Percentiles rank a stretch among this genome's conserved stretches.
These are phyloP conservation scores for Jamesozyma gamospora DNA, from an alignment of 805 yeast species.

Conservation along the genomic window DNA sequence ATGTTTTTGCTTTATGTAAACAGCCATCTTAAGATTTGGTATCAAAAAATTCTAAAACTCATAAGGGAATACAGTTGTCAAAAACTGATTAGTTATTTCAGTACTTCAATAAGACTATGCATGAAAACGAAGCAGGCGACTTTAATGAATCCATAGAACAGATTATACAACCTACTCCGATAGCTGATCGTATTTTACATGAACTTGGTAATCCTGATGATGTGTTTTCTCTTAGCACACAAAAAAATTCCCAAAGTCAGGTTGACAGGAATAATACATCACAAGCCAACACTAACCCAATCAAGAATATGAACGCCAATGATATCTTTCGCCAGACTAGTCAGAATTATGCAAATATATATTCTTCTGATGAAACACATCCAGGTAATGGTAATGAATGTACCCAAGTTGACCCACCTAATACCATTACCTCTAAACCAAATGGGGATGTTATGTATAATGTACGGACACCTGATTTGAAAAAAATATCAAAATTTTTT, in stretches of 20 bases:
- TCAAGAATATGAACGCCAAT: conserved; percentile 3
- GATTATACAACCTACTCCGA: conserved; percentile 4
- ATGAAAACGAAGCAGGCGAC: neutral
- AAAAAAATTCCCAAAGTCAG: neutral
- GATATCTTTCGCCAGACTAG: conserved; percentile 1
- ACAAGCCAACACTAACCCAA: conserved; percentile 2
- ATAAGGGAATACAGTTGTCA: no score
- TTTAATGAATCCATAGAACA: conserved; percentile 5
- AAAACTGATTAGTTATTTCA: no score
- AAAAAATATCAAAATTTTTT: conserved; percentile 19
- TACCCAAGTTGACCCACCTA: neutral
- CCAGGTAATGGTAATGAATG: neutral
- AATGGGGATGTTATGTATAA: conserved; percentile 5
- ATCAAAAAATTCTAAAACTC: no score
- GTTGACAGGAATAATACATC: neutral
- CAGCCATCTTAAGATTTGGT: no score
- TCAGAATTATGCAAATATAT: neutral
- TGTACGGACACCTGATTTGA: conserved; percentile 22
- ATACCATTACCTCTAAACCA: neutral
- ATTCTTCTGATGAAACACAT: neutral
- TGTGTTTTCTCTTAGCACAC: neutral
- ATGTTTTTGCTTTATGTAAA: no score
- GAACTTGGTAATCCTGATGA: neutral
- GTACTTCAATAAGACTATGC: neutral
- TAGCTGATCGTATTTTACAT: neutral